Base-by-base conservation (phyloP, 2,329 filamentous ascomycete species). In the Aureobasidium sp. region DNA sequence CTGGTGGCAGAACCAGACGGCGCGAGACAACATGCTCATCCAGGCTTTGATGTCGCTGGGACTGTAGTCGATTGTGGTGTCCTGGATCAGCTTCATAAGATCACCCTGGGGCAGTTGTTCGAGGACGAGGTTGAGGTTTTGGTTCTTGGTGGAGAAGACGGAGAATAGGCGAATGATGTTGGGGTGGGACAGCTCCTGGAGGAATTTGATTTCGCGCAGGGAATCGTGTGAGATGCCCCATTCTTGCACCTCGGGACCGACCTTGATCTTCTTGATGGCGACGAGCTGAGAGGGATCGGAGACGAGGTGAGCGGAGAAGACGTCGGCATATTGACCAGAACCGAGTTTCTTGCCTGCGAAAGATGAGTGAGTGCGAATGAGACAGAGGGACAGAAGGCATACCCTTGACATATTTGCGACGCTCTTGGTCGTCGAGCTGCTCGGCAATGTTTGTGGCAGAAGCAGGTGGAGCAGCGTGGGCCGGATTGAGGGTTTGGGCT, bases 11-110 rank as follows among this genome's bases (percentile, higher is more conserved):
- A 96, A 99, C 87, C 91, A 96, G 32, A 97, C 85, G 30, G 89
- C 94, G 45, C 93, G 86, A 32, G 84, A 84, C n/a, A 97, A 82
- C 94, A 97, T 97, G 65, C 89, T 90, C 87, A 97, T 96, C 94
- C 94, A 99, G 16, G 91, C 89, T 75, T 99, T 99, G 74, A 97
- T 91, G 74, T 99, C 94, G 21, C 90, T 89, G 11, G 85, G 84
- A 64, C 89, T 89, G 74, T 97, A 97, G 60, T 86, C 85, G 50
- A 97, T 87, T 59, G 79, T 79, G 49, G 83, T 85, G 75, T 97
- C 92, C 73, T 90, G 90, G 74, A 96, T 96, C 63, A 99, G 84
- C 82, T 92, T 91, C 75, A 97, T 91, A 32, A 99, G 82, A 75
- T 99, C 94, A 66, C 94, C 93, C n/a, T 90, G 84, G 0, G 93